Evolutionary conservation across 208 protist species (phyloP).

Genomic region (Lotmaria passim): DNA sequence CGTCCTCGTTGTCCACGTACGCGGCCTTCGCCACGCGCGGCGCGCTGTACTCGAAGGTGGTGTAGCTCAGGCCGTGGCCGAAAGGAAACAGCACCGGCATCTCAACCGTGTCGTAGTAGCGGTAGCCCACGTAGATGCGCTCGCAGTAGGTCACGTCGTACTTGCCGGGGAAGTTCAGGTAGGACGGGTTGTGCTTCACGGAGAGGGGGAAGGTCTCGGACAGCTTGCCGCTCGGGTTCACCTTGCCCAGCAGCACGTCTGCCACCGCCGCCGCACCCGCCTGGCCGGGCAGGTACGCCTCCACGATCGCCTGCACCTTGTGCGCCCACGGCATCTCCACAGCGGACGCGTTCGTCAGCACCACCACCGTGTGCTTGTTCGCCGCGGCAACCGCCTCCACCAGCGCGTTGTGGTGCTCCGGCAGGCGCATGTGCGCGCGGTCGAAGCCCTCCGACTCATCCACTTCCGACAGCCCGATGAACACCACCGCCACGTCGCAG

Average conservation of each 20-base stretch:
- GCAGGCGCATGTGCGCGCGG: constrained; percentile 15
- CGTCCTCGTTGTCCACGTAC: constrained; percentile 9
- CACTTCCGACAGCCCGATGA: constrained; percentile 6
- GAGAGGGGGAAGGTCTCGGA: background rate
- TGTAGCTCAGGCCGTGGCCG: constrained; percentile 13
- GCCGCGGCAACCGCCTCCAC: constrained; percentile 11
- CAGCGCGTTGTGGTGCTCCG: constrained; percentile 17
- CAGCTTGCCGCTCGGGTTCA: constrained; percentile 15
- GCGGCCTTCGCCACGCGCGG: constrained; percentile 10
- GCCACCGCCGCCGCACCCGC: background rate
- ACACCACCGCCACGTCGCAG: constrained; percentile 14
- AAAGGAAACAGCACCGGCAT: constrained; percentile 10
- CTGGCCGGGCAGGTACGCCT: constrained; percentile 16
- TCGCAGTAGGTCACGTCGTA: constrained; percentile 19
- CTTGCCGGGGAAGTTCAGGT: constrained; percentile 9
- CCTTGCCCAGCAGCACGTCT: constrained; percentile 17
- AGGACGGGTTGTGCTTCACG: constrained; percentile 12
- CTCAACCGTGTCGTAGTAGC: constrained; percentile 15
- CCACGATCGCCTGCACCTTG: constrained; percentile 17
- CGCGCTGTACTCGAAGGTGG: constrained; percentile 12
- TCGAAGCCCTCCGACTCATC: constrained; percentile 14
- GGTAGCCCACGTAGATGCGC: constrained; percentile 16
- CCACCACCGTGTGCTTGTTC: constrained; percentile 10
- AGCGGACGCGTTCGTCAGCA: constrained; percentile 7
- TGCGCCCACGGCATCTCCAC: constrained; percentile 12